A percentile compares a stretch with the other conserved stretches of the same genome.
Evolutionary conservation across 768 basidiomycete genomes (phyloP).

Genomic region (Pseudohyphozyma bogoriensis): DNA sequence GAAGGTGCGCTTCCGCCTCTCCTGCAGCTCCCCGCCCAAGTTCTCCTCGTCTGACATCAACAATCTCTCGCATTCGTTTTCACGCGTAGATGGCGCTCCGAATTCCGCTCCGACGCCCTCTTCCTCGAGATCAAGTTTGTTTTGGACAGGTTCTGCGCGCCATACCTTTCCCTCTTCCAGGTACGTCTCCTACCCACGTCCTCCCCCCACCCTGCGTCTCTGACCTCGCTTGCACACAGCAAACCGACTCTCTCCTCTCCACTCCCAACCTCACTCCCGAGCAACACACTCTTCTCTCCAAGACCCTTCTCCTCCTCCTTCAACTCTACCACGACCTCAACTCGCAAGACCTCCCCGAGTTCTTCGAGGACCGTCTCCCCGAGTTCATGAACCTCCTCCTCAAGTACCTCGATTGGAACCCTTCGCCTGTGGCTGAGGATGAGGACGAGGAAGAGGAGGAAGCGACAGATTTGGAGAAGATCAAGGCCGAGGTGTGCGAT

Average conservation of each 20-base stretch:
- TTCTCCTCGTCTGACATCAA: neutral
- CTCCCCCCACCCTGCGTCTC: neutral
- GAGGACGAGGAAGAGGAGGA: constrained; percentile 56
- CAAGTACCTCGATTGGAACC: constrained; percentile 70
- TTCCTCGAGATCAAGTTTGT: constrained; percentile 88
- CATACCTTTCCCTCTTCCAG: constrained; percentile 72
- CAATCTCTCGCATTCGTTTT: neutral
- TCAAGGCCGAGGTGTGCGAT: constrained; percentile 82
- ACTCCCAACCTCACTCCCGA: constrained; percentile 30
- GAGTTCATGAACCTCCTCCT: constrained; percentile 81
- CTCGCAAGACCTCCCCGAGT: constrained; percentile 87
- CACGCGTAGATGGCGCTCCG: constrained; percentile 69
- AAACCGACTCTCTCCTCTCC: constrained; percentile 42
- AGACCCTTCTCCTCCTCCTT: constrained; percentile 63
- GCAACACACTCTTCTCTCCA: constrained; percentile 49
- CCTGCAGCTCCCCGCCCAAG: neutral
- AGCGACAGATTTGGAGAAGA: constrained; percentile 75
- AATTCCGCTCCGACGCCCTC: constrained; percentile 73
- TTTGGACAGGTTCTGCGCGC: constrained; percentile 65
- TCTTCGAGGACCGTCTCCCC: constrained; percentile 75
- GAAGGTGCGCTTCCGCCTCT: constrained; percentile 32
- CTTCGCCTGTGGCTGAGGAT: constrained; percentile 46
- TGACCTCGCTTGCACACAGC: constrained; percentile 24
- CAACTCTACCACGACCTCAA: constrained; percentile 91
- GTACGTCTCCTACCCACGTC: constrained; percentile 40